phyloP scores from a whole-genome alignment of 2,329 filamentous ascomycete genomes.

The Epichloe bromicola region DNA sequence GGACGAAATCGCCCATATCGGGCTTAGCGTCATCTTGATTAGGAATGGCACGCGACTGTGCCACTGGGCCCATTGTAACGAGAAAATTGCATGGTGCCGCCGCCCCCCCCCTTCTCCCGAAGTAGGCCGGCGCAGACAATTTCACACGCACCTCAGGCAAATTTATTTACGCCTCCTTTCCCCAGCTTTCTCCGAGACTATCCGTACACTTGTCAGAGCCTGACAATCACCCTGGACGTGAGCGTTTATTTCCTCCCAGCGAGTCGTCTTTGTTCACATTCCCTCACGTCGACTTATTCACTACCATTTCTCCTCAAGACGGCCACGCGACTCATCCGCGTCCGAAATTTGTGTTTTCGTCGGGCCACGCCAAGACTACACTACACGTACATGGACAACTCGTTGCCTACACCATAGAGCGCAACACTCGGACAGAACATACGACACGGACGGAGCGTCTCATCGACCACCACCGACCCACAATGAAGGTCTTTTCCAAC shows the following conservation, averaged over 20 bases:
- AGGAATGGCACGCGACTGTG: slow-evolving; percentile 6
- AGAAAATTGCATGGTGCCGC: slow-evolving; percentile 1
- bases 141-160: slow-evolving; percentile 3
- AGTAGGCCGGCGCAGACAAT: not conserved
- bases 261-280: no score
- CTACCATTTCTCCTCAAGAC: no score
- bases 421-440: no score
- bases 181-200: not conserved
- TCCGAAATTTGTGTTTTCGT: no score
- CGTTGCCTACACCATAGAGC: no score
- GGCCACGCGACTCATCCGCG: no score
- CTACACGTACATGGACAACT: no score
- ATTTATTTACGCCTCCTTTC: slow-evolving; percentile 3
- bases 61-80: not conserved
- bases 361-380: no score
- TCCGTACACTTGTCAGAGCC: not conserved
- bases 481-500: slow-evolving; percentile 94
- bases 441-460: not conserved
- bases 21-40: not conserved
- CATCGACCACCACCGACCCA: slow-evolving; percentile 9
- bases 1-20: not conserved
- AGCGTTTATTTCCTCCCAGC: no score
- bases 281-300: no score
- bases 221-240: no score
- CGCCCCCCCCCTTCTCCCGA: not conserved